Base-by-base conservation (phyloP, 2,329 filamentous ascomycete genomes). In the Piedraia hortae region DNA sequence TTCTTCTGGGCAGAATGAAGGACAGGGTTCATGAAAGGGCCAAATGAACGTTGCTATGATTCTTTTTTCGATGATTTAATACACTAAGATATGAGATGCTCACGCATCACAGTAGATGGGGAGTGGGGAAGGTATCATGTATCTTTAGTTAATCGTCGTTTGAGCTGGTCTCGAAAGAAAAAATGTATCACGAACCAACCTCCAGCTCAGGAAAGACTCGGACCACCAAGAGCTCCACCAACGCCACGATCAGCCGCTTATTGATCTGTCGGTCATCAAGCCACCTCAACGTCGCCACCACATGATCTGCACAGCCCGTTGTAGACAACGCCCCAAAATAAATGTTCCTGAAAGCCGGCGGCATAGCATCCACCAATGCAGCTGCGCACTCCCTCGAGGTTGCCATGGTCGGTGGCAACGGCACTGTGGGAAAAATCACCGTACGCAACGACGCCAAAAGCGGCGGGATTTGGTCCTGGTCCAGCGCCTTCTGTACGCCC, bases 191-290 rank as follows among this genome's bases (percentile, higher is more conserved):
- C n/a, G n/a, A n/a, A n/a, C n/a, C n/a, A n/a, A n/a, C n/a, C n/a
- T n/a, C n/a, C n/a, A 93, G 43, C 48, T 97, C 85, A 4, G 85
- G 85, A 39, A 90, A 61, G 29, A 93, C 45, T 31, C 70, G 63
- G 25, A 77, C 60, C n/a, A 91, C 52, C 2, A 90, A 42, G 26
- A 82, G 47, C 47, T 97, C 85, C 15, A 93, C 48, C 21, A 85
- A 54, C 19, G 63, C 56, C 39, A 89, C 90, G 34, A 90, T 51
- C 14, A 93, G 51, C 47, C 91, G 78, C 49, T 80, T 88, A 48
- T 97, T 97, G 47, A 78, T 70, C 47, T 90, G 90, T 22, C 59
- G 54, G 45, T 91, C 78, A 9, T 60, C 62, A 32, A 90, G 68
- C 16, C 80, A 53, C 34, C 71, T 63, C 20, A 93, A 53, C 15